Base-by-base conservation (phyloP, 495 filamentous ascomycete genomes). In the Lophiostoma macrostomum region DNA sequence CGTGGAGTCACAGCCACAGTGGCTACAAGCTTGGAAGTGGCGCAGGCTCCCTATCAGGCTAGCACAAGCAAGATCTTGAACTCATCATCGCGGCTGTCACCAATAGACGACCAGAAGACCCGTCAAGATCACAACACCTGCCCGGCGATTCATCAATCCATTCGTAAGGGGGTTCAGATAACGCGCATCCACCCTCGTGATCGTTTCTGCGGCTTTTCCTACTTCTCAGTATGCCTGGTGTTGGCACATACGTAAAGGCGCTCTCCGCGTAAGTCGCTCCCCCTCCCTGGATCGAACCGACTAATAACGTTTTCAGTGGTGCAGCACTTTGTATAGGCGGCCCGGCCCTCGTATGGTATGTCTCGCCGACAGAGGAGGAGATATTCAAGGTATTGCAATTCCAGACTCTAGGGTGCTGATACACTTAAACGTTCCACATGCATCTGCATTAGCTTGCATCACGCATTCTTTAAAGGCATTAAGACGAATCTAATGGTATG, bases 311-410 rank as follows among this genome's bases (percentile, higher is more conserved):
- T 60, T 42, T 38, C 47, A 96, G 91, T 35, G 84, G 83, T 38
- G 75, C 73, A 25, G 73, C 75, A 27, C 72, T 90, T 38, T 81
- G 78, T 68, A 73, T 95, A 56, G 93, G 93, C 31, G 93, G 93
- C 20, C 91, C 91, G 25, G 85, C 87, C 4, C 71, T 96, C 37
- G 81, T 90, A n/a, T 74, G 79, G 64, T 94, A 80, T 58, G 73
- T 97, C 30, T 80, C 82, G 42, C 93, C 94, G 3, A 82, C 88
- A 5, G 89, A 96, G 58, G 93, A 96, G 67, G 90, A 96, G 71
- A 76, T 97, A 7, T 88, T 95, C 74, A 77, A 76, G 65, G 80
- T 77, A 66, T 31, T 37, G 13, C 44, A 36, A 45, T 49, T 45
- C 24, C 34, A n/a, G 50, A 27, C 12, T 48, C 25, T 22, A 41